Evolutionary conservation across 495 filamentous ascomycete species (phyloP).

Genomic region (Glonium stellatum): DNA sequence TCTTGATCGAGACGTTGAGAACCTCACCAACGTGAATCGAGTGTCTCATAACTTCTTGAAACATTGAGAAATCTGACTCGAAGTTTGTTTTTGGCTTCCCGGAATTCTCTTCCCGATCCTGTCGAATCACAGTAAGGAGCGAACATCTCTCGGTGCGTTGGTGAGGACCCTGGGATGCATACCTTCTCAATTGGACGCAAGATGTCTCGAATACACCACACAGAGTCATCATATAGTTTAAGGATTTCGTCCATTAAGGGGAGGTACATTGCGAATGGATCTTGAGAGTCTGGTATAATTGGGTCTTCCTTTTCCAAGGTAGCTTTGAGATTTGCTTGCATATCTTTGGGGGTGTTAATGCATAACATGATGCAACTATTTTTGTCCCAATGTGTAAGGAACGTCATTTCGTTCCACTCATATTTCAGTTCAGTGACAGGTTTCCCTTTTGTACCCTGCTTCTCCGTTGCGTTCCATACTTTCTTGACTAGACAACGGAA

Average conservation of each 20-base stretch:
- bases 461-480: neutral
- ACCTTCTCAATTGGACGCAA: slow-evolving; percentile 6
- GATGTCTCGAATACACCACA: neutral
- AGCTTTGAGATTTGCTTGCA: neutral
- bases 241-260: slow-evolving; percentile 4
- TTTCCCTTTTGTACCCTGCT: neutral
- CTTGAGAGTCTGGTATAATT: neutral
- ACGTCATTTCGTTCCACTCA: neutral
- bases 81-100: neutral
- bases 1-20: neutral
- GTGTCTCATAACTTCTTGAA: neutral
- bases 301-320: neutral
- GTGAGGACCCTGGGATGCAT: neutral
- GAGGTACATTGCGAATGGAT: slow-evolving; percentile 2
- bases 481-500: slow-evolving; percentile 6
- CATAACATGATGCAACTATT: neutral
- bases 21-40: neutral
- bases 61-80: neutral
- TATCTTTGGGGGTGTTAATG: neutral
- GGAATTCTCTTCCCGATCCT: neutral
- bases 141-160: neutral
- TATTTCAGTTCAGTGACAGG: neutral
- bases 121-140: neutral
- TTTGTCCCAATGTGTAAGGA: neutral
- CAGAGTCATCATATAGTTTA: slow-evolving; percentile 4